These are phyloP conservation scores for Physcomitrellopsis africana DNA, from an alignment of 225 moss, liverwort and hornwort species.

Conservation along the genomic window DNA sequence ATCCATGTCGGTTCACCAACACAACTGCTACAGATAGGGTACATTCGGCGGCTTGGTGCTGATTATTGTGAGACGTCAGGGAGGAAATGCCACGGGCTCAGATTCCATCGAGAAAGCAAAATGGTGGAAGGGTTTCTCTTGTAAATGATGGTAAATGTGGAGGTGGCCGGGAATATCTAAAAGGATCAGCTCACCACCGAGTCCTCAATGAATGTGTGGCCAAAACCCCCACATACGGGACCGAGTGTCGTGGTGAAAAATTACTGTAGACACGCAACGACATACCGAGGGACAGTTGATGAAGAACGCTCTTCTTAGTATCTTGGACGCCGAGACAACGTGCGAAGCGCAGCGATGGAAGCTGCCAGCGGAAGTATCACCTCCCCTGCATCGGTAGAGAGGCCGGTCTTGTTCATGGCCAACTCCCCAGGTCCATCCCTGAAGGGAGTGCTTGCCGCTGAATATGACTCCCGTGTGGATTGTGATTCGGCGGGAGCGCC, in stretches of 20 bases:
- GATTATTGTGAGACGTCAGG: too few species aligned
- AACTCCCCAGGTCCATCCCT: conserved; percentile 34
- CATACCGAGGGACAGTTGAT: neutral
- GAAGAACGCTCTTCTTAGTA: neutral
- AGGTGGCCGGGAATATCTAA: conserved; percentile 23
- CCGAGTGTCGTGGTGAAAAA: conserved; percentile 11
- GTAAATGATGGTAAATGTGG: conserved; percentile 11
- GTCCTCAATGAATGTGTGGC: neutral
- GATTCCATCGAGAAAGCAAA: too few species aligned
- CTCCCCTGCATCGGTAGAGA: conserved; percentile 29
- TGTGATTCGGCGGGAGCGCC: conserved; percentile 33
- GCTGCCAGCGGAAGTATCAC: conserved; percentile 34
- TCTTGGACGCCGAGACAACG: conserved; percentile 31
- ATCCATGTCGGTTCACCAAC: too few species aligned
- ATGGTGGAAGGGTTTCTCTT: neutral
- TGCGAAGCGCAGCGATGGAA: conserved; percentile 38
- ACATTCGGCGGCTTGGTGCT: too few species aligned
- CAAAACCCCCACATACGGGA: neutral
- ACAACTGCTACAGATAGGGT: too few species aligned
- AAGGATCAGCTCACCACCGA: neutral
- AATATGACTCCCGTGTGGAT: conserved; percentile 33
- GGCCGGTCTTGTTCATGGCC: conserved; percentile 29
- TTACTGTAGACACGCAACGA: neutral
- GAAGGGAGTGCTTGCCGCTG: conserved; percentile 33
- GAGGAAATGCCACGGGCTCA: too few species aligned